Conservation (phyloP, 2,329 filamentous ascomycete genomes). For the Colletotrichum eleusines region DNA sequence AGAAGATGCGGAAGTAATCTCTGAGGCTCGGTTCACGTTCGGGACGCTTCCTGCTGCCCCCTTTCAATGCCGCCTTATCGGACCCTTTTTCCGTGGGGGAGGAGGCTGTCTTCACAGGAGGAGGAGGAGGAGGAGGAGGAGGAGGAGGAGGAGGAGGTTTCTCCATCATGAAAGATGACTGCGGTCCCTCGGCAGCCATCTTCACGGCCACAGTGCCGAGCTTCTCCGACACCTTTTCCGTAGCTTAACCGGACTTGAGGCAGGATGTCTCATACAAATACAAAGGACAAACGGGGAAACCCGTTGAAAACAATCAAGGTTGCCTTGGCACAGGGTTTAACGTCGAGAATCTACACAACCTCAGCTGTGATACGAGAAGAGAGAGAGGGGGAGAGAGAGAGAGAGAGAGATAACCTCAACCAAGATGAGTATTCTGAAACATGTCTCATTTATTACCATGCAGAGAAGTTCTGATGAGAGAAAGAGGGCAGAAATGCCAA, state of each 20-base stretch:
- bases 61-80: not conserved
- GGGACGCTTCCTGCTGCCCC: slow-evolving; percentile 43
- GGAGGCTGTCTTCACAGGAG: too few species aligned
- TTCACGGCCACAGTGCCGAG: not conserved
- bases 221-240: too few species aligned
- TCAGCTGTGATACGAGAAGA: not conserved
- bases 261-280: too few species aligned
- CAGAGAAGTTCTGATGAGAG: too few species aligned
- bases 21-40: slow-evolving; percentile 59
- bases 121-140: too few species aligned
- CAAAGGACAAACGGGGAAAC: too few species aligned
- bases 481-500: too few species aligned
- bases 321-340: not conserved
- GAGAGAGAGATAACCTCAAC: not conserved
- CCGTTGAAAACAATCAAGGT: not conserved
- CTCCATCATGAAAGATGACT: not conserved
- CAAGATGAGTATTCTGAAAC: not conserved
- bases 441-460: too few species aligned
- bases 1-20: slow-evolving; percentile 65
- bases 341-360: not conserved
- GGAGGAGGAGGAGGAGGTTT: not conserved
- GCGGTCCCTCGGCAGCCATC: not conserved
- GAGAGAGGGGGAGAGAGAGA: too few species aligned
- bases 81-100: not conserved
- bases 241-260: too few species aligned